A percentile compares a stretch with the other conserved stretches of the same genome.
Evolutionary conservation across 2,329 filamentous ascomycete genomes (phyloP).

Genomic region (Aspergillus neotritici): DNA sequence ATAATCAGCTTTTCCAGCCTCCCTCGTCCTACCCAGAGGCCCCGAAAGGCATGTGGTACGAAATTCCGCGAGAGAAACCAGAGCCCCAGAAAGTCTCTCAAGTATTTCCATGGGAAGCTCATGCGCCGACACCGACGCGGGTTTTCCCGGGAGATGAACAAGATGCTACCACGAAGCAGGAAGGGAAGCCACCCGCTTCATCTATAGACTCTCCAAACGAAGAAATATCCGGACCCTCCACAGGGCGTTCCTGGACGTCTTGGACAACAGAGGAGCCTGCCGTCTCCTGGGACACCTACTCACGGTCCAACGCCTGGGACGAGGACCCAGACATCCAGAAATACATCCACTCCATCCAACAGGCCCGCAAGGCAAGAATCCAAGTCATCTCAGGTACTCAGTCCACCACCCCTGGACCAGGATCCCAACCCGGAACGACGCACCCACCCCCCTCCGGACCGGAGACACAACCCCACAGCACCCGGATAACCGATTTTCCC

Average conservation of each 20-base stretch:
- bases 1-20: constrained; percentile 68
- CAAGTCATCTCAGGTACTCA: constrained; percentile 32
- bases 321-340: constrained; percentile 79
- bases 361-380: constrained; percentile 50
- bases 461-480: constrained; percentile 38
- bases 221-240: constrained; percentile 13
- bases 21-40: constrained; percentile 74
- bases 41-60: constrained; percentile 82
- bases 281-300: constrained; percentile 67
- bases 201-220: constrained; percentile 9
- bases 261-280: constrained; percentile 24
- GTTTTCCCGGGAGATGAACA: constrained; percentile 38
- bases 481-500: constrained; percentile 82
- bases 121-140: constrained; percentile 55
- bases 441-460: constrained; percentile 10
- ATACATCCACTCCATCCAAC: constrained; percentile 74
- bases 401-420: constrained; percentile 10
- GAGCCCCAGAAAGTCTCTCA: constrained; percentile 56
- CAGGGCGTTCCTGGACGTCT: constrained; percentile 6
- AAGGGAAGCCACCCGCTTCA: neutral
- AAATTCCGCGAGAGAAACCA: constrained; percentile 59
- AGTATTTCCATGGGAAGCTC: constrained; percentile 87
- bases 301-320: constrained; percentile 87
- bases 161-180: neutral
- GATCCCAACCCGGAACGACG: constrained; percentile 15